Evolutionary conservation across 495 filamentous ascomycete genomes (phyloP), one percentile per base, ranked within the genome.

Genomic region (Penicillium waksmanii): DNA sequence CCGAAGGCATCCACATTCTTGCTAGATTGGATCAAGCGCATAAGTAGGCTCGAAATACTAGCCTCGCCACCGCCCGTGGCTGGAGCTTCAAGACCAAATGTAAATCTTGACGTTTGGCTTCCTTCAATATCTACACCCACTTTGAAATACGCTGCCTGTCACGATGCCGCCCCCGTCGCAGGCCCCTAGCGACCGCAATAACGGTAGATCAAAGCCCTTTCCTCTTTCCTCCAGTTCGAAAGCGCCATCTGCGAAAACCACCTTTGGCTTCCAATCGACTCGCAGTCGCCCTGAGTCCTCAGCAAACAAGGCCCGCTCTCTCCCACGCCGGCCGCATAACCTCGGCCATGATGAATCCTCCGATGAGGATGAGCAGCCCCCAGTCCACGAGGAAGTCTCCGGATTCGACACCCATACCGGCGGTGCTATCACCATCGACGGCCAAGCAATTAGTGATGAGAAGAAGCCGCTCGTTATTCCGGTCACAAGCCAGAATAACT

Each of bases 401-500:
- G 84, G 78, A 33, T 89, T 90, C 61, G 84, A 89, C 66, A 77
- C 77, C 1, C 66, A 73, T 7, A 80, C 83, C 1, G 86, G 86
- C 25, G 81, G 77, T 11, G 83, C 80, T 11, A 76, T 88, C 42
- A 70, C 76, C 11, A 72, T 74, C 33, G 73, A 79, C 33, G 70
- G 69, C 13, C 36, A 60, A 15, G 53, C 62, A 31, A 60, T 65
- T 9, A 68, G 60, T 38, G 58, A 73, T 34, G 71, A 64, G 15
- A 78, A 82, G 49, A 68, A 72, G 51, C 80, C 82, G 12, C 73
- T 90, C 23, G 80, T 91, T 23, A 95, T 95, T 53, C 78, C 79
- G 12, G 81, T 82, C 12, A 79, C 86, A 56, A 82, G 80, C 69
- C 90, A 89, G 68, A 85, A 87, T 51, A 85, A 92, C 67, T 91